Percentiles rank a stretch among this genome's conserved stretches.
Evolutionary conservation across 164 flowering plant species (phyloP).

Genomic region (Dillenia turbinata): DNA sequence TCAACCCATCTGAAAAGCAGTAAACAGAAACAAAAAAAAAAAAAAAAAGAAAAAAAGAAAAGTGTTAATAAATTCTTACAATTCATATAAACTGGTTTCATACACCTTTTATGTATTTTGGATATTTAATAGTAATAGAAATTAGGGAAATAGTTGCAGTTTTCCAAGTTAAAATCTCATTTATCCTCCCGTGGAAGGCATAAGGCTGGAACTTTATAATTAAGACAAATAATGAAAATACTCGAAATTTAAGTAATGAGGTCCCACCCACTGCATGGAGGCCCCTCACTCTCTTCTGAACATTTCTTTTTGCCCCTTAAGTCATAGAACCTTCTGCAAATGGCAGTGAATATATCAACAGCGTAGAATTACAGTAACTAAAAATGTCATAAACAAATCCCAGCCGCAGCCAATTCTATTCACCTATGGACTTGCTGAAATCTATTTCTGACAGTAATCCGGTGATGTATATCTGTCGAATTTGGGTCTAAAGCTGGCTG

Average conservation of each 20-base stretch:
- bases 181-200: too few relatives aligned
- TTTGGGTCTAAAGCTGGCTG: conserved; percentile 95
- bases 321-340: conserved; percentile 76
- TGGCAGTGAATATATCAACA: conserved; percentile 1
- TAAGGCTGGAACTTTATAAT: too few relatives aligned
- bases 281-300: conserved; percentile 64
- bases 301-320: conserved; percentile 67
- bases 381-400: too few relatives aligned
- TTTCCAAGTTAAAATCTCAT: too few relatives aligned
- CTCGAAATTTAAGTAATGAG: too few relatives aligned
- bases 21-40: background rate
- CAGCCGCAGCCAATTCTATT: conserved; percentile 3
- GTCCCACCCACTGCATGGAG: conserved; percentile 89
- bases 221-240: too few relatives aligned
- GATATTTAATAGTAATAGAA: too few relatives aligned
- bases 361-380: background rate
- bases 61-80: background rate
- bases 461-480: conserved; percentile 84
- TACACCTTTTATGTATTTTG: too few relatives aligned
- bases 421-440: conserved; percentile 66
- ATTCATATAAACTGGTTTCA: background rate
- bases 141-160: too few relatives aligned
- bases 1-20: conserved; percentile 71
- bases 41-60: background rate
- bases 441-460: conserved; percentile 70